Evolutionary conservation across 306 rosid species (phyloP), one percentile per base, ranked within the genome.

Genomic region (Vicia villosa): DNA sequence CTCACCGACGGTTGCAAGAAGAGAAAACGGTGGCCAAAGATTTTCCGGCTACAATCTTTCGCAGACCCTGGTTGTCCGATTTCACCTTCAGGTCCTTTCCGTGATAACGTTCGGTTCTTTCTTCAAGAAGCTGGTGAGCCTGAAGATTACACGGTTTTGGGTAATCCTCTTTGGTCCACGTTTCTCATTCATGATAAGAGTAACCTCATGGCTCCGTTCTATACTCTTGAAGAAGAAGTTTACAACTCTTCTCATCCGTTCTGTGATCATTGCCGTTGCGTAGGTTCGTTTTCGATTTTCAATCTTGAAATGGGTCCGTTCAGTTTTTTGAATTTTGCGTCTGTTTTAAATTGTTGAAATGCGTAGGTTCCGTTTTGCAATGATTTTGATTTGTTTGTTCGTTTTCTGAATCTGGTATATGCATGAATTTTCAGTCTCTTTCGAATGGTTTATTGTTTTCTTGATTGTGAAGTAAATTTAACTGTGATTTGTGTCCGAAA

Each of bases 201-300:
- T 11, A 88, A 81, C 74, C 65, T 77, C 1, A 82, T 80, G 65
- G 77, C 83, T 30, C 96, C 98, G 47, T 90, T 92, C 40, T 93
- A 86, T 69, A 83, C 90, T 57, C 28, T 90, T 70, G 96, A 92
- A 82, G 97, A 90, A 14, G 51, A 82, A 10, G 90, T 88, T 13
- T 66, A 72, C 60, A 64, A 59, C 22, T 90, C 96, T 41, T 19
- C 85, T 0, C 46, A 56, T 34, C 90, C 98, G 47, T 85, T 80
- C 75, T 92, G 98, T 6, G 90, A 90, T 34, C 85, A 90, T 17
- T 93, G 97, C 81, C 86, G 94, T 11, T 88, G 87, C 21, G 79
- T 88, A 41, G 97, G 98, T 74, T 17, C 36, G 19, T 51, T 22
- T 1, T 15, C 43, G 6, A 62, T 28, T 67, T 17, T 20, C 38